phyloP scores from a whole-genome alignment of 257 asterid genomes.

The Ballota nigra region DNA sequence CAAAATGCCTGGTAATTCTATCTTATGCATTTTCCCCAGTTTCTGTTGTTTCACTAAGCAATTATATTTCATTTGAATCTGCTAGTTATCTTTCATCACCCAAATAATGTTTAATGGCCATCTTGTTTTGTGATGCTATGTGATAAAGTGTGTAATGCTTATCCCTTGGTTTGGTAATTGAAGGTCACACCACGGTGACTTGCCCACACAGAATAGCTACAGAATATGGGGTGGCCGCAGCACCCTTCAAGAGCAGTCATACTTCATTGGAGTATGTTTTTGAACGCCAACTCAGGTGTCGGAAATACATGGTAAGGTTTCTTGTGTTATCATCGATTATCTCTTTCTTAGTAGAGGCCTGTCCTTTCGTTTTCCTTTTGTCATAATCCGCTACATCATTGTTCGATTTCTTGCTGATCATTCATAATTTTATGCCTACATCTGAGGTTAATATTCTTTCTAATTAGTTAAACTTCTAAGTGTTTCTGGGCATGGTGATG shows the following conservation, averaged over 20 bases:
- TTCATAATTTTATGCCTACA: neutral
- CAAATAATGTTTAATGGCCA: neutral
- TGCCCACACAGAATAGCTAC: conserved; percentile 93
- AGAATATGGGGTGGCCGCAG: conserved; percentile 77
- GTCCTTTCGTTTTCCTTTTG: no score
- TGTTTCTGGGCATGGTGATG: neutral
- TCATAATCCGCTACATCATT: no score
- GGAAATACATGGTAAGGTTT: conserved; percentile 47
- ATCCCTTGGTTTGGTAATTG: conserved; percentile 26
- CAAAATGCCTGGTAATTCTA: conserved; percentile 78
- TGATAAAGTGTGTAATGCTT: neutral
- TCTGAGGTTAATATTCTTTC: conserved; percentile 3
- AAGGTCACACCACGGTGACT: conserved; percentile 87
- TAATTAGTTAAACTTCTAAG: neutral
- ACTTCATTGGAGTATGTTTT: conserved; percentile 71
- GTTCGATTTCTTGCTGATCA: neutral
- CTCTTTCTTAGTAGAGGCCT: neutral
- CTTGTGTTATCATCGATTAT: no score
- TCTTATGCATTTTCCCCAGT: neutral
- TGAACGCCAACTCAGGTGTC: conserved; percentile 69
- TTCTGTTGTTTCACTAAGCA: conserved; percentile 1
- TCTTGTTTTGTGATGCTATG: neutral
- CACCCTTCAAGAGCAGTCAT: conserved; percentile 52
- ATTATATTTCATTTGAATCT: neutral
- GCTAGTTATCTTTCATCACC: neutral